These are phyloP conservation scores for Daldinia vernicosa DNA, from an alignment of 495 filamentous ascomycete genomes.

Conservation along the genomic window DNA sequence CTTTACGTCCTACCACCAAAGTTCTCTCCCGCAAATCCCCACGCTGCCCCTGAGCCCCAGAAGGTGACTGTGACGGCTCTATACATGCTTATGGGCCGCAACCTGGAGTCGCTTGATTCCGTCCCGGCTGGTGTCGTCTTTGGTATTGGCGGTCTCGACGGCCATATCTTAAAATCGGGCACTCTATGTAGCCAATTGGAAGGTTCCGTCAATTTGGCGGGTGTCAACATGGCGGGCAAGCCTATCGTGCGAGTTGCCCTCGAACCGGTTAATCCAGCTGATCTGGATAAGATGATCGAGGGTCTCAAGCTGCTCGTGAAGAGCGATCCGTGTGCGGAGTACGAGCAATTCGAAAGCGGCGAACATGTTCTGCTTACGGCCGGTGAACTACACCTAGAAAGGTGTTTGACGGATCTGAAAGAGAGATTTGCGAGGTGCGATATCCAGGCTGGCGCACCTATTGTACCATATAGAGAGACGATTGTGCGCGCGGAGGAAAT, in stretches of 20 bases:
- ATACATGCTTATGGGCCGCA: slow-evolving; percentile 95
- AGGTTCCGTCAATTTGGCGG: slow-evolving; percentile 92
- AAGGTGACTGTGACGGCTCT: slow-evolving; percentile 87
- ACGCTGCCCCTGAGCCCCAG: slow-evolving; percentile 77
- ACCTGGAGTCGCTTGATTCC: slow-evolving; percentile 80
- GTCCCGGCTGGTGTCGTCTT: slow-evolving; percentile 96
- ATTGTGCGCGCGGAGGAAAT: slow-evolving; percentile 89
- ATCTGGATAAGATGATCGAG: slow-evolving; percentile 91
- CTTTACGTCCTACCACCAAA: slow-evolving; percentile 93
- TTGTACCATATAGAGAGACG: slow-evolving; percentile 94
- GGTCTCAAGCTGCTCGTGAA: slow-evolving; percentile 90
- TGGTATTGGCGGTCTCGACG: slow-evolving; percentile 92
- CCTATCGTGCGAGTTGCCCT: slow-evolving; percentile 96
- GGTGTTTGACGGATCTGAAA: slow-evolving; percentile 91
- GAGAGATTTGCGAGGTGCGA: slow-evolving; percentile 95
- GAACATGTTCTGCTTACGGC: slow-evolving; percentile 96
- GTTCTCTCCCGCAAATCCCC: slow-evolving; percentile 82
- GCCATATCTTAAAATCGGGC: slow-evolving; percentile 90
- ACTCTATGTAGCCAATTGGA: slow-evolving; percentile 90
- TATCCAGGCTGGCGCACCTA: slow-evolving; percentile 91
- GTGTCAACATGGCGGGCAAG: slow-evolving; percentile 75
- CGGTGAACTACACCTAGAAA: slow-evolving; percentile 92
- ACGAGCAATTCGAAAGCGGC: slow-evolving; percentile 90
- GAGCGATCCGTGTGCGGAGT: slow-evolving; percentile 94
- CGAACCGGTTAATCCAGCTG: slow-evolving; percentile 85